Percentiles rank a stretch among this genome's conserved stretches.
Evolutionary conservation across 495 filamentous ascomycete genomes (phyloP).

Genomic region (Penicillium salamii): DNA sequence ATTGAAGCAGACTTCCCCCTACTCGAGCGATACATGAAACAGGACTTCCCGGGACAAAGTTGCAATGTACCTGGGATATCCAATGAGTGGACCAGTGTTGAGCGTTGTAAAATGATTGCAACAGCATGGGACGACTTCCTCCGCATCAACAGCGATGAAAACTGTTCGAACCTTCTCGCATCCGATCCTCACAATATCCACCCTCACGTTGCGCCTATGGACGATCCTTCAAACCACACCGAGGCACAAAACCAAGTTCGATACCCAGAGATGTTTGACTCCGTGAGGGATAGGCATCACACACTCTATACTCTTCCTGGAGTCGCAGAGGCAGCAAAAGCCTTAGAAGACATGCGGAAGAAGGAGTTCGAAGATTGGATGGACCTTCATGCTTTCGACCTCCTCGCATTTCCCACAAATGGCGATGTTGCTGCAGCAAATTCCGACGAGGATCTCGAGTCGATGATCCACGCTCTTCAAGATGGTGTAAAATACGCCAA

Average conservation of each 20-base stretch:
- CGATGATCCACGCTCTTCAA: constrained; percentile 2
- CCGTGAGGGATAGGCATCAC: not conserved
- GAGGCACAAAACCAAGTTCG: constrained; percentile 3
- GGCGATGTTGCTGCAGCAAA: constrained; percentile 12
- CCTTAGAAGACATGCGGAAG: constrained; percentile 10
- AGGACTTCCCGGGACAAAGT: constrained; percentile 2
- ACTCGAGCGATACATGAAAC: constrained; percentile 2
- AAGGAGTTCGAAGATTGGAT: constrained; percentile 13
- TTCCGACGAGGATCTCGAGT: constrained; percentile 8
- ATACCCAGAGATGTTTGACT: constrained; percentile 3
- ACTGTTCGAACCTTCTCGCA: not conserved
- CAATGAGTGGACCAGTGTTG: not conserved
- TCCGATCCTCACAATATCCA: constrained; percentile 7
- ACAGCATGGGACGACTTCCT: constrained; percentile 17
- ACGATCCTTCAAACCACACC: not conserved
- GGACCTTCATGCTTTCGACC: constrained; percentile 3
- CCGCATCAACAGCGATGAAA: constrained; percentile 5
- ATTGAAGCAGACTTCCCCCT: constrained; percentile 6
- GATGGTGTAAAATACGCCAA: constrained; percentile 16
- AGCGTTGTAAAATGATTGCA: constrained; percentile 13
- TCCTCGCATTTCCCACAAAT: constrained; percentile 6
- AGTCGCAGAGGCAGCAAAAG: constrained; percentile 1
- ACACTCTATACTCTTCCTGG: constrained; percentile 1
- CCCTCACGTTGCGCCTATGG: not conserved
- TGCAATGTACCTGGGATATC: not conserved